Evolutionary conservation across 2,329 filamentous ascomycete genomes (phyloP).

Genomic region (Pseudocercospora vitis): DNA sequence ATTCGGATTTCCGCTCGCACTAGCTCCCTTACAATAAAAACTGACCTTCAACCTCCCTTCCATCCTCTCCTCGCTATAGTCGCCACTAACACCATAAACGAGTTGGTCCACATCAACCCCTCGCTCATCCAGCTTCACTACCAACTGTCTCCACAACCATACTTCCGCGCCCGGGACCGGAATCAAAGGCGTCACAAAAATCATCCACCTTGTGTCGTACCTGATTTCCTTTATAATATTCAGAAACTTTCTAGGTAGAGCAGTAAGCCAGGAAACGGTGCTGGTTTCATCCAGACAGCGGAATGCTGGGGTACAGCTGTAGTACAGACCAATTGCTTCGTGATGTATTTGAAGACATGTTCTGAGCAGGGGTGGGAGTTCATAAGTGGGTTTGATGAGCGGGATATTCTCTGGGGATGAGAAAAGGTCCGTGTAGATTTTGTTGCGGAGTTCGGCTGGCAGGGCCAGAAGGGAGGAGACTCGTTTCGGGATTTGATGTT

Average conservation of each 20-base stretch:
- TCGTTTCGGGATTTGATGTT: not conserved
- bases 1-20: slow-evolving; percentile 4
- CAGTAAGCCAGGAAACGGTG: slow-evolving; percentile 18
- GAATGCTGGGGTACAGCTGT: slow-evolving; percentile 13
- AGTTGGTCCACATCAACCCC: slow-evolving; percentile 14
- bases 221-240: slow-evolving; percentile 17
- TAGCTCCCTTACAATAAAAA: slow-evolving; percentile 17
- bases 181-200: slow-evolving; percentile 23
- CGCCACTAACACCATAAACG: not conserved
- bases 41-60: slow-evolving; percentile 23
- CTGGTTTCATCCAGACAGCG: slow-evolving; percentile 25
- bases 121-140: slow-evolving; percentile 15
- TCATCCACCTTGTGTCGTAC: slow-evolving; percentile 26
- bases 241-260: slow-evolving; percentile 11
- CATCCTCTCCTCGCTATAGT: not conserved
- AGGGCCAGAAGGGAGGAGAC: slow-evolving; percentile 17
- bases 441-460: slow-evolving; percentile 25
- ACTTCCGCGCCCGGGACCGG: slow-evolving; percentile 22
- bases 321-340: slow-evolving; percentile 23
- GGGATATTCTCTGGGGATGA: slow-evolving; percentile 1
- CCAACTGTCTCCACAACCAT: slow-evolving; percentile 16
- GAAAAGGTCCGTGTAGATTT: slow-evolving; percentile 24
- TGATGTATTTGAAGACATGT: slow-evolving; percentile 17
- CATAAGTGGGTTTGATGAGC: slow-evolving; percentile 23
- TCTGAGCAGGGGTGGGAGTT: slow-evolving; percentile 19